Conservation (phyloP, 768 basidiomycete species). For the Tylopilus balloui region DNA sequence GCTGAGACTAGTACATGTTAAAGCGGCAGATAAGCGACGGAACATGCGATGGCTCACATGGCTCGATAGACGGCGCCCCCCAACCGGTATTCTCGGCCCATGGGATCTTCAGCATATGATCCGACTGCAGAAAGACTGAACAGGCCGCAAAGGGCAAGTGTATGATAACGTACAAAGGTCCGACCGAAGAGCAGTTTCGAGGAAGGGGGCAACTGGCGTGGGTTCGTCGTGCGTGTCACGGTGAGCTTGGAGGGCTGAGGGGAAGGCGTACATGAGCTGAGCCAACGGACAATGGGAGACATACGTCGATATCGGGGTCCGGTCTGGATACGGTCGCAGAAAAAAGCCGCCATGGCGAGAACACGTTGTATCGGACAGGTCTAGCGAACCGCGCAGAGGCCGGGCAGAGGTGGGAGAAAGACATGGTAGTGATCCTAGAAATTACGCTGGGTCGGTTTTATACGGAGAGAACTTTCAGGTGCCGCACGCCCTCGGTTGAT, state of each 20-base stretch:
- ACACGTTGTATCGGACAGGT: not conserved
- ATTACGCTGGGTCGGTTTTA: constrained; percentile 20
- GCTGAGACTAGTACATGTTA: constrained; percentile 19
- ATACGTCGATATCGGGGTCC: constrained; percentile 52
- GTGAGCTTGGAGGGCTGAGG: constrained; percentile 50
- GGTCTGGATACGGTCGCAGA: constrained; percentile 24
- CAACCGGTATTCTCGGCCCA: constrained; percentile 76
- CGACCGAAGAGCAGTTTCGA: constrained; percentile 77
- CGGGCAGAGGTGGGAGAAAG: constrained; percentile 7
- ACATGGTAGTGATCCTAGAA: constrained; percentile 16
- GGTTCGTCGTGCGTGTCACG: constrained; percentile 44
- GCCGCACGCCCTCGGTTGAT: not conserved
- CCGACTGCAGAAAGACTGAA: constrained; percentile 45
- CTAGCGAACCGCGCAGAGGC: not conserved
- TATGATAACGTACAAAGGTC: constrained; percentile 58
- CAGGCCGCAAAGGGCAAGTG: constrained; percentile 6
- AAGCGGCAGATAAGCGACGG: not conserved
- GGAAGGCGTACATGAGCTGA: not conserved
- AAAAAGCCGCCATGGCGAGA: constrained; percentile 13
- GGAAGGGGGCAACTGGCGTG: constrained; percentile 59
- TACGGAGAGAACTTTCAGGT: constrained; percentile 10
- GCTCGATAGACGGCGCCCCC: constrained; percentile 76
- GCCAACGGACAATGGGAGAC: not conserved
- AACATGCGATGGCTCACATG: constrained; percentile 51
- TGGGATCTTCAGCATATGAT: constrained; percentile 80